phyloP scores from a whole-genome alignment of 2,329 filamentous ascomycete genomes.

The Chalaropsis thielavioides region DNA sequence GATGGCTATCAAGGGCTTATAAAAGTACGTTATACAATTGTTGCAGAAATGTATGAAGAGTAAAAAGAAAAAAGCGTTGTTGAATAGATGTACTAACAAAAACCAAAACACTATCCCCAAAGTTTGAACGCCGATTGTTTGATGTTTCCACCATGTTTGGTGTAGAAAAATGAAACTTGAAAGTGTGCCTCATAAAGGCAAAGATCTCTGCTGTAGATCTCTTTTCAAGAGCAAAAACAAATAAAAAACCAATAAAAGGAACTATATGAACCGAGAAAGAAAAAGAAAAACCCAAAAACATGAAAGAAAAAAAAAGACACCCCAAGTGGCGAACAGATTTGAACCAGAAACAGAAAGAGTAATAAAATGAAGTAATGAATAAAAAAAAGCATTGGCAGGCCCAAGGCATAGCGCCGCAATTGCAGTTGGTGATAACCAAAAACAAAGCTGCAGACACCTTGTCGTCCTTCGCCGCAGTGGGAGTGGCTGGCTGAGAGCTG shows the following conservation, averaged over 20 bases:
- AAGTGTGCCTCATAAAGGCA: not conserved
- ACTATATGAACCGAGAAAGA: not conserved
- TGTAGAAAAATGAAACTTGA: constrained; percentile 3
- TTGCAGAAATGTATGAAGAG: not conserved
- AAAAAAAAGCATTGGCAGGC: not conserved
- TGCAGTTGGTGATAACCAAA: constrained; percentile 4
- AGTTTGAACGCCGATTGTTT: constrained; percentile 4
- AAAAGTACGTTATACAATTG: not conserved
- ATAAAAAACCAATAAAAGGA: not conserved
- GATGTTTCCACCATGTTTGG: not conserved
- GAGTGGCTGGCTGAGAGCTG: not conserved
- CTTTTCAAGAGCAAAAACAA: not conserved
- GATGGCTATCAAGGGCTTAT: too few species aligned
- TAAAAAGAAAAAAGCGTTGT: not conserved
- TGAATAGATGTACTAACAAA: not conserved
- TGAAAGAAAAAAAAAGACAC: not conserved
- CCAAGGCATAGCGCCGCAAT: not conserved
- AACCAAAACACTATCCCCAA: not conserved
- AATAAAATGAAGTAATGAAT: constrained; percentile 7
- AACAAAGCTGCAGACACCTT: too few species aligned
- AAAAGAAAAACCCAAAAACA: not conserved
- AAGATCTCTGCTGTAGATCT: not conserved
- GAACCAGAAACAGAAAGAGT: constrained; percentile 4
- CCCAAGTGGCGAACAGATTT: not conserved
- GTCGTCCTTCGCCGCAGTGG: not conserved